These are phyloP conservation scores for Ceratobasidium sp. DNA, from an alignment of 1,284 basidiomycete genomes.

Conservation along the genomic window DNA sequence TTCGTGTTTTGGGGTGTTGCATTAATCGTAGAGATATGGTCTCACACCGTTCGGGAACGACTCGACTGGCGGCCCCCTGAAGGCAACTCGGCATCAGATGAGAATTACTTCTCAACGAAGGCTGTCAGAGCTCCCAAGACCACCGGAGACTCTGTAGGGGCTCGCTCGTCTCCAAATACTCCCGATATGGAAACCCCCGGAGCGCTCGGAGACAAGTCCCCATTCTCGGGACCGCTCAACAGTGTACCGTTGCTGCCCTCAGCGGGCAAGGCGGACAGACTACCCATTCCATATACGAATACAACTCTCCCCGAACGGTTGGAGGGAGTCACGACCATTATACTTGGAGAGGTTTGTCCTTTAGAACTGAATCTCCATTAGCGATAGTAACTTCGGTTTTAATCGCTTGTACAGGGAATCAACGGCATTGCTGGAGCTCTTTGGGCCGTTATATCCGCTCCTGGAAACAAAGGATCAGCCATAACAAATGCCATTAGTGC, in stretches of 20 bases:
- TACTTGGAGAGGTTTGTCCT: slow-evolving; percentile 24
- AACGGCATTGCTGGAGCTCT: slow-evolving; percentile 30
- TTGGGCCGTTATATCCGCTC: slow-evolving; percentile 19
- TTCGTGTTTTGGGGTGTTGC: slow-evolving; percentile 10
- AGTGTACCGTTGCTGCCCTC: background rate
- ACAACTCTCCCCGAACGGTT: background rate
- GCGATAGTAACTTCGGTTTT: background rate
- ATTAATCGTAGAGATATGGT: background rate
- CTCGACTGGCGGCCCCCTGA: background rate
- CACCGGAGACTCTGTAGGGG: too few relatives aligned
- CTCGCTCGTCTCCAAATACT: too few relatives aligned
- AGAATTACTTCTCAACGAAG: too few relatives aligned
- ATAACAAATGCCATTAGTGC: background rate
- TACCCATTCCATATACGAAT: background rate
- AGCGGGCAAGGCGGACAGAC: background rate
- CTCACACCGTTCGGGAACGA: background rate
- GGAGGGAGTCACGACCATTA: slow-evolving; percentile 24
- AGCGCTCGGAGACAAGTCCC: too few relatives aligned
- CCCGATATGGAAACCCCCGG: background rate
- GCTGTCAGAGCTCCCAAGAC: too few relatives aligned
- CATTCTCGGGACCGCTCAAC: too few relatives aligned
- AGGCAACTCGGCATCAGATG: background rate
- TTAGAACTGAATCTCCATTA: background rate
- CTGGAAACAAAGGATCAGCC: background rate
- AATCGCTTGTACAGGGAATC: slow-evolving; percentile 23